phyloP scores from a whole-genome alignment of 2,329 filamentous ascomycete genomes.

The Calonectria ilicicola region DNA sequence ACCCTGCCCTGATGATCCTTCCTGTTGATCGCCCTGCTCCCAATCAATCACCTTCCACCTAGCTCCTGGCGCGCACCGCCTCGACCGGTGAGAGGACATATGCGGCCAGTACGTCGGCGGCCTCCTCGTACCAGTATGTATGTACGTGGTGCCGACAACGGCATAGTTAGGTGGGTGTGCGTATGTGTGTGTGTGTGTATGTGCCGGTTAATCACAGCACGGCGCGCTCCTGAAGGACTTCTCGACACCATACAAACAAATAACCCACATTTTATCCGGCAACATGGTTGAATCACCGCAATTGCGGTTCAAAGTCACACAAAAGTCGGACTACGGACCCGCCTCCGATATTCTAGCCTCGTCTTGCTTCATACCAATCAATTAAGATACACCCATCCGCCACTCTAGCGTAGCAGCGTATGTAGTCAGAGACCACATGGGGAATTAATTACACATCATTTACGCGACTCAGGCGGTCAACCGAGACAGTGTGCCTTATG shows the following conservation, averaged over 20 bases:
- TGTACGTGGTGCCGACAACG: neutral
- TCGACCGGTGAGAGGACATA: neutral
- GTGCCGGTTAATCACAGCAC: no score
- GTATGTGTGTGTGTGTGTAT: neutral
- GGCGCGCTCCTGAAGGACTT: neutral
- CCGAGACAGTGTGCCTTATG: slow-evolving; percentile 15
- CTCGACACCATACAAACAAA: neutral
- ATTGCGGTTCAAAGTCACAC: slow-evolving; percentile 3
- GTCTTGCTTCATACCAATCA: neutral
- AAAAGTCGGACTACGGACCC: neutral
- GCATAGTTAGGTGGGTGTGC: neutral
- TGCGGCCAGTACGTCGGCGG: neutral
- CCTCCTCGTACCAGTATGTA: neutral
- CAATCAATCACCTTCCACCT: neutral
- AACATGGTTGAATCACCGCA: neutral
- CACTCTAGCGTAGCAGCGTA: slow-evolving; percentile 7
- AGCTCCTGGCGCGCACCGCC: neutral
- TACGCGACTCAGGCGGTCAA: slow-evolving; percentile 32
- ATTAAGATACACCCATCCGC: neutral
- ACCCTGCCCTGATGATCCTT: slow-evolving; percentile 6
- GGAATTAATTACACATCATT: slow-evolving; percentile 28
- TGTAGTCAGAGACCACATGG: neutral
- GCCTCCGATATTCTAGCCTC: neutral
- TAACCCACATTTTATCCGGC: neutral
- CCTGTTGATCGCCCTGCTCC: no score